These are phyloP conservation scores for Backusella sp. DNA, from an alignment of 192 early-diverging fungal species.

Conservation along the genomic window DNA sequence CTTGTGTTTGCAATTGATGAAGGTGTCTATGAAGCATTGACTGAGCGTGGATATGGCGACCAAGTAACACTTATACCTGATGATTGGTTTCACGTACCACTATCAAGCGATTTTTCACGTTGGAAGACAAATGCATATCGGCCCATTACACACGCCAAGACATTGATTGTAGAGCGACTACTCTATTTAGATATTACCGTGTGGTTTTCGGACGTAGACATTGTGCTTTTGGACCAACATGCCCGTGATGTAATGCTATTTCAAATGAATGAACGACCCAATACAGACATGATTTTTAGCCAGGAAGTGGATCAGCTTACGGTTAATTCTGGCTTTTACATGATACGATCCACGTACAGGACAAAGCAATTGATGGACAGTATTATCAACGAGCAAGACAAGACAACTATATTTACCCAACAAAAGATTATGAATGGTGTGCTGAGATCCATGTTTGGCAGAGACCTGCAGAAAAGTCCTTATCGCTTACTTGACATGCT, in stretches of 20 bases:
- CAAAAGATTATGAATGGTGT: conserved; percentile 36
- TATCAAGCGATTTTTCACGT: conserved; percentile 20
- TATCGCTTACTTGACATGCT: conserved; percentile 25
- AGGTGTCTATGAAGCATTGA: conserved; percentile 26
- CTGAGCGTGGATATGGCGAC: conserved; percentile 18
- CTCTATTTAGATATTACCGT: conserved; percentile 33
- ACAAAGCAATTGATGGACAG: conserved; percentile 26
- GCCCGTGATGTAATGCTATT: conserved; percentile 23
- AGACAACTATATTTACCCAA: conserved; percentile 25
- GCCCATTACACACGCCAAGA: conserved; percentile 39
- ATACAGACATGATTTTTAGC: conserved; percentile 27
- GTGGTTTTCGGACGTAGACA: conserved; percentile 40
- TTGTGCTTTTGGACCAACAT: conserved; percentile 25
- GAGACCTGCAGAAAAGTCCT: conserved; percentile 14
- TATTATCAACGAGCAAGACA: conserved; percentile 28
- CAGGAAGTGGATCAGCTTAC: conserved; percentile 32
- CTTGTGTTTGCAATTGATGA: conserved; percentile 40
- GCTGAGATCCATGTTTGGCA: conserved; percentile 21
- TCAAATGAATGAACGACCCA: conserved; percentile 19
- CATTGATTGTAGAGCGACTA: conserved; percentile 37
- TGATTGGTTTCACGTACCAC: conserved; percentile 36
- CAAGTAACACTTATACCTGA: conserved; percentile 34
- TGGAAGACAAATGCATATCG: conserved; percentile 27
- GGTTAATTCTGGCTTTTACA: conserved; percentile 36
- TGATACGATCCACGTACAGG: conserved; percentile 33